These are phyloP conservation scores for Diaporthe sp. DNA, from an alignment of 2,329 filamentous ascomycete genomes.

Conservation along the genomic window DNA sequence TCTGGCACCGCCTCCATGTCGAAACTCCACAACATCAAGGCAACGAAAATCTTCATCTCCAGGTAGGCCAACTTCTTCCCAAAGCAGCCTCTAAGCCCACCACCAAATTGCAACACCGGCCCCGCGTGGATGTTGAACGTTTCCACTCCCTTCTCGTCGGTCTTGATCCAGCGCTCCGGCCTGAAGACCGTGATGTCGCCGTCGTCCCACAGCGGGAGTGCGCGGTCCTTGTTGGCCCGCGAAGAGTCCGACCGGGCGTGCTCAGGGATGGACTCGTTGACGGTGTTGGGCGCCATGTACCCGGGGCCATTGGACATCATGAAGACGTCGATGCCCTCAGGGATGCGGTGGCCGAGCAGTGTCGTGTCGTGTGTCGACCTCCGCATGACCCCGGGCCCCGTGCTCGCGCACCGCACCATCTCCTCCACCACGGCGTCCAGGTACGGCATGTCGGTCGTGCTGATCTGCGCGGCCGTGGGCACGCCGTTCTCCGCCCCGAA, in stretches of 20 bases:
- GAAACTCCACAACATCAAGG: conserved; percentile 48
- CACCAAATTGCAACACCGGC: conserved; percentile 46
- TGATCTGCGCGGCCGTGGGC: conserved; percentile 47
- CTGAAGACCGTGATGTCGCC: conserved; percentile 28
- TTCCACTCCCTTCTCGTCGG: conserved; percentile 3
- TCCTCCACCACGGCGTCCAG: conserved; percentile 62
- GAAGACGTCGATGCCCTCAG: conserved; percentile 58
- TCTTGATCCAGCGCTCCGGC: conserved; percentile 37
- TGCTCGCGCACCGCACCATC: conserved; percentile 59
- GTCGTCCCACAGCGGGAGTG: conserved; percentile 6
- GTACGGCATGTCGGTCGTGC: conserved; percentile 57
- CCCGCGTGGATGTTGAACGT: conserved; percentile 46
- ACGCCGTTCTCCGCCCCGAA: conserved; percentile 54
- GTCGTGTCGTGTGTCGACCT: conserved; percentile 55
- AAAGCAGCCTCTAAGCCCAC: conserved; percentile 47
- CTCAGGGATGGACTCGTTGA: conserved; percentile 24
- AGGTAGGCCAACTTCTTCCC: conserved; percentile 49
- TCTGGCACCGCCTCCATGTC: conserved; percentile 47
- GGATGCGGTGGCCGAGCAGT: conserved; percentile 56
- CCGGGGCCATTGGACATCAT: conserved; percentile 53
- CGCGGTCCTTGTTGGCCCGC: conserved; percentile 1
- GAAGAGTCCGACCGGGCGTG: conserved; percentile 15
- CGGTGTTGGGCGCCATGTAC: conserved; percentile 9
- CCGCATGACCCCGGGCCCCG: conserved; percentile 60
- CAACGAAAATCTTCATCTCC: conserved; percentile 46